A percentile compares a stretch with the other conserved stretches of the same genome.
These are phyloP conservation scores for Geotrichum aggregatum DNA, from an alignment of 1,139 yeast genomes.

Conservation along the genomic window DNA sequence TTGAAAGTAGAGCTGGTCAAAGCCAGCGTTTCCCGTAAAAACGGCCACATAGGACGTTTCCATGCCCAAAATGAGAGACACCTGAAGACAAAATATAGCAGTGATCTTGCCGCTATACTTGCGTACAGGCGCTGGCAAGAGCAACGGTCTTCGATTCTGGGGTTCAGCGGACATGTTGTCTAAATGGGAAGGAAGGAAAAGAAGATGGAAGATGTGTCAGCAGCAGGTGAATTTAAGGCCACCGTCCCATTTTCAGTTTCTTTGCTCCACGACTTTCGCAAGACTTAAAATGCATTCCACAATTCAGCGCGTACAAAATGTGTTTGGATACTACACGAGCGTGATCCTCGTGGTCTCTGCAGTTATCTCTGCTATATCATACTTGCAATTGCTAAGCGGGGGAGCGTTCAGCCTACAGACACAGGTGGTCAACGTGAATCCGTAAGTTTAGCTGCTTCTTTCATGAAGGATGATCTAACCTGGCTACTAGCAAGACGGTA, in stretches of 20 bases:
- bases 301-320: conserved; percentile 29
- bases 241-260: too few relatives aligned
- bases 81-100: conserved; percentile 48
- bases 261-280: neutral
- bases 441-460: conserved; percentile 26
- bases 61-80: conserved; percentile 54
- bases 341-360: conserved; percentile 32
- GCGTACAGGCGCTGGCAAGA: conserved; percentile 23
- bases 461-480: conserved; percentile 7
- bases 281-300: conserved; percentile 23
- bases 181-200: neutral
- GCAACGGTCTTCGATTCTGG: conserved; percentile 32
- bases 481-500: conserved; percentile 21
- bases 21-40: conserved; percentile 48
- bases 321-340: conserved; percentile 34
- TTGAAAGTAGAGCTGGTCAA: conserved; percentile 44
- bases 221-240: too few relatives aligned
- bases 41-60: conserved; percentile 68
- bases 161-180: conserved; percentile 32
- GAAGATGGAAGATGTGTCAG: too few relatives aligned
- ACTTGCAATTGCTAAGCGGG: conserved; percentile 31
- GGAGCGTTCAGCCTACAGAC: conserved; percentile 32
- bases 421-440: conserved; percentile 26
- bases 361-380: conserved; percentile 31
- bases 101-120: conserved; percentile 45